phyloP scores from a whole-genome alignment of 106 monocot genomes.

The Acorus calamus region DNA sequence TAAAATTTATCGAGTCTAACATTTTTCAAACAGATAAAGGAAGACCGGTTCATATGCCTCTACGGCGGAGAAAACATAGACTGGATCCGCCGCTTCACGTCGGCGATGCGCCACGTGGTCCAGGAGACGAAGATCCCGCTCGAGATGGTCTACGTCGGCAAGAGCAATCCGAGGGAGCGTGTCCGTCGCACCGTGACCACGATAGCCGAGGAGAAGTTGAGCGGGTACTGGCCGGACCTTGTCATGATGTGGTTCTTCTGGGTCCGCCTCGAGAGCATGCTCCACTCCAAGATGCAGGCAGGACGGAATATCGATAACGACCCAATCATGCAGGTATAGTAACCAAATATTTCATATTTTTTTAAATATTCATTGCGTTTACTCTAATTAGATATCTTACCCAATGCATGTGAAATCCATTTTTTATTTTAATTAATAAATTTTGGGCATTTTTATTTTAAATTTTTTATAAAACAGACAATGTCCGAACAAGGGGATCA shows the following conservation, averaged over 20 bases:
- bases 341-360: too few species aligned
- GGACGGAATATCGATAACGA: slow-evolving; percentile 42
- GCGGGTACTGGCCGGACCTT: slow-evolving; percentile 51
- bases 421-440: too few species aligned
- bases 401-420: too few species aligned
- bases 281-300: slow-evolving; percentile 70
- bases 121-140: slow-evolving; percentile 40
- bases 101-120: slow-evolving; percentile 19
- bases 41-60: slow-evolving; percentile 47
- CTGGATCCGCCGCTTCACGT: slow-evolving; percentile 68
- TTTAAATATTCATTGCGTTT: too few species aligned
- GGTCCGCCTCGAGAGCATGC: slow-evolving; percentile 81
- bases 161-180: slow-evolving; percentile 73
- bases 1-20: too few species aligned
- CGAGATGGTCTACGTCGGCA: slow-evolving; percentile 84
- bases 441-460: too few species aligned
- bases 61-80: slow-evolving; percentile 81
- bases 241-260: slow-evolving; percentile 89
- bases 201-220: slow-evolving; percentile 48
- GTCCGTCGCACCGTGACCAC: slow-evolving; percentile 22
- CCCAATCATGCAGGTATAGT: slow-evolving; percentile 27
- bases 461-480: too few species aligned
- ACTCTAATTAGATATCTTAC: too few species aligned
- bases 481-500: too few species aligned
- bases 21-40: slow-evolving; percentile 19